phyloP scores from a whole-genome alignment of 1,284 basidiomycete genomes.

The Ustilago tritici region DNA sequence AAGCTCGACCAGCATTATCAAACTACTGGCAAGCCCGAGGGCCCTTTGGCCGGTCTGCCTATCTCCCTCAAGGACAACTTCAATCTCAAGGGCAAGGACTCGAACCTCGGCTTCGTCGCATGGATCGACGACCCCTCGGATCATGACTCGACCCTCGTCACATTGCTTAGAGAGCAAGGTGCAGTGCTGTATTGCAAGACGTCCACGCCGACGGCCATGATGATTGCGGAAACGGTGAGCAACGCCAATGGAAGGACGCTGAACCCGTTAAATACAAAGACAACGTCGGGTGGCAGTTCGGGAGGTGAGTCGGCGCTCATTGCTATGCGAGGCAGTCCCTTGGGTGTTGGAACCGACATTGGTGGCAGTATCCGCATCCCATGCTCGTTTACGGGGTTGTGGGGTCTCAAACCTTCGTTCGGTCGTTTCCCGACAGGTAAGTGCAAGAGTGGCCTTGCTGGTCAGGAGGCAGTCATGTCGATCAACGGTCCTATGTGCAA shows the following conservation, averaged over 20 bases:
- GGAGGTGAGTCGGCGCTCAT: constrained; percentile 59
- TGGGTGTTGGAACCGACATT: constrained; percentile 58
- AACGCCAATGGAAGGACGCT: constrained; percentile 52
- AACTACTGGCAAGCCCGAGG: constrained; percentile 14
- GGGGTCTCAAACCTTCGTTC: constrained; percentile 51
- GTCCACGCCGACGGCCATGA: constrained; percentile 47
- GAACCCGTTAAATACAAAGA: constrained; percentile 36
- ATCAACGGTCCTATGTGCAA: constrained; percentile 57
- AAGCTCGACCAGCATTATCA: constrained; percentile 21
- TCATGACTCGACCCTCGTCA: constrained; percentile 45
- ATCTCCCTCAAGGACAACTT: constrained; percentile 52
- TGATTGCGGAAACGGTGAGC: constrained; percentile 51
- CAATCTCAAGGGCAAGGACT: constrained; percentile 43
- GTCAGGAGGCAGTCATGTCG: constrained; percentile 48
- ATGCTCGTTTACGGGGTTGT: constrained; percentile 40
- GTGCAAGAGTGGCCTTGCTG: constrained; percentile 44
- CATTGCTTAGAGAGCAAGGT: constrained; percentile 39
- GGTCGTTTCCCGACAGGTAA: constrained; percentile 48
- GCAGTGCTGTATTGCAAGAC: constrained; percentile 56
- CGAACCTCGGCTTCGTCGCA: constrained; percentile 45
- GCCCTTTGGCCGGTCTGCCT: constrained; percentile 44
- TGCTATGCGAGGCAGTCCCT: constrained; percentile 38
- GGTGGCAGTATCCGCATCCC: constrained; percentile 57
- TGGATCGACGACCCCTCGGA: constrained; percentile 41
- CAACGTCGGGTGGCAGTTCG: constrained; percentile 50